Evolutionary conservation across 106 monocot genomes (phyloP), one percentile per base, ranked within the genome.

Genomic region (Hemerocallis citrina): DNA sequence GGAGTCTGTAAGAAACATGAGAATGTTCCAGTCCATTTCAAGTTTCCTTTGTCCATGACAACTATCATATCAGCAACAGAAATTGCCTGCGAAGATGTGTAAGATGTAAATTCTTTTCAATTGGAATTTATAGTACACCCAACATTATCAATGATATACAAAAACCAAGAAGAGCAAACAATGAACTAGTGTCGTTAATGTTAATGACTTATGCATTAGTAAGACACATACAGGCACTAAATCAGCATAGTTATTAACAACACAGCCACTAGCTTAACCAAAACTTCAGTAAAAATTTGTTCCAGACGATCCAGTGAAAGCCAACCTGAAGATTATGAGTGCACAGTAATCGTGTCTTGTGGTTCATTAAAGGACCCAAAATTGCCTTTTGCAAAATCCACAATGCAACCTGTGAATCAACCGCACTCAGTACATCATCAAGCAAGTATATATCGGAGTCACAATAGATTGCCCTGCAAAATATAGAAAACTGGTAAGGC

Each of bases 391-490:
- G 70, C 54, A 92, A 64, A 58, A 98, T 86, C 91, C 84, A 88
- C 27, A 64, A 65, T 35, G 91, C 87, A 82, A 98, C 96, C 73
- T 91, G 96, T 43, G 96, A 79, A 80, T 98, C 96, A 77, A 98
- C 96, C 23, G 96, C 84, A 68, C 91, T 98, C 36, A 98, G 77
- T 42, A 98, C 67, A 72, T 98, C 96, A 75, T 98, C 96, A 70
- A 98, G 81, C 62, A 98, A 67, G 59, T 82, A 87, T 48, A 98
- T 67, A 71, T 98, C 96, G 23, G 84, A 79, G 2, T 76, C 69
- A 52, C 74, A 72, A 73, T 98, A 98, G 32, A 88, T 59, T 52
- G 96, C 96, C 77, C 96, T 98, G 77, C 50, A 72, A 79, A 73
- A 15, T 55, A 34, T 34, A n/a, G 40, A 33, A 50, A 39, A 19